Conservation (phyloP, 2,329 filamentous ascomycete species). For the Fusarium haematococcum region DNA sequence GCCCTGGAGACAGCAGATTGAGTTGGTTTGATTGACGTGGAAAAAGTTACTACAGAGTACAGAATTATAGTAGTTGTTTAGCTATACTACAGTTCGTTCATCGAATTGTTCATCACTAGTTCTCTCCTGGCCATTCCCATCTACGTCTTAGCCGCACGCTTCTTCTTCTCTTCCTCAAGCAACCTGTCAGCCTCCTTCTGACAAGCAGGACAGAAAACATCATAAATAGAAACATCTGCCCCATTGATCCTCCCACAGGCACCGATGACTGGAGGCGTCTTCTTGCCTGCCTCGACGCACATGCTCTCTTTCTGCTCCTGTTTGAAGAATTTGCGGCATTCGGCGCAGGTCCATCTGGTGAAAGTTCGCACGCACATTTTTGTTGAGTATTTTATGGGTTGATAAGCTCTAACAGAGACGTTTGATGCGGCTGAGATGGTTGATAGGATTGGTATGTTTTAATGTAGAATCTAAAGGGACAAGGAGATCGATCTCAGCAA, state of each 20-base stretch:
- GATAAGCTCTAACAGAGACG: background rate
- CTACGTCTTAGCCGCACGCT: too few species aligned
- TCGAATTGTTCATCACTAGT: too few species aligned
- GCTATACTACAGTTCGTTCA: too few species aligned
- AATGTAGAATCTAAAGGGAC: background rate
- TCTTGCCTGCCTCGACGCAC: background rate
- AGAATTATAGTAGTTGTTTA: too few species aligned
- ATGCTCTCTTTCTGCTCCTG: background rate
- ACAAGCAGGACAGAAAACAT: background rate
- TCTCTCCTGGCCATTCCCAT: too few species aligned
- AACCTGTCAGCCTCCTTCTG: background rate
- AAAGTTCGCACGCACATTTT: background rate
- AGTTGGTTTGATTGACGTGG: too few species aligned
- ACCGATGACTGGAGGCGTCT: background rate
- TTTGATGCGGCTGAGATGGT: background rate
- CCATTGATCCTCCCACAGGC: background rate
- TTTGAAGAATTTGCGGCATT: background rate
- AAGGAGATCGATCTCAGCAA: background rate
- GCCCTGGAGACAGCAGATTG: too few species aligned
- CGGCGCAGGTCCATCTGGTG: background rate
- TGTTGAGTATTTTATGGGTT: background rate
- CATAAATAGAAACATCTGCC: background rate
- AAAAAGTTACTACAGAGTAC: too few species aligned
- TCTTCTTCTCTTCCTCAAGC: background rate
- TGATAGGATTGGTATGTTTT: background rate